Evolutionary conservation across 306 rosid genomes (phyloP).

Genomic region (Lablab purpureus): DNA sequence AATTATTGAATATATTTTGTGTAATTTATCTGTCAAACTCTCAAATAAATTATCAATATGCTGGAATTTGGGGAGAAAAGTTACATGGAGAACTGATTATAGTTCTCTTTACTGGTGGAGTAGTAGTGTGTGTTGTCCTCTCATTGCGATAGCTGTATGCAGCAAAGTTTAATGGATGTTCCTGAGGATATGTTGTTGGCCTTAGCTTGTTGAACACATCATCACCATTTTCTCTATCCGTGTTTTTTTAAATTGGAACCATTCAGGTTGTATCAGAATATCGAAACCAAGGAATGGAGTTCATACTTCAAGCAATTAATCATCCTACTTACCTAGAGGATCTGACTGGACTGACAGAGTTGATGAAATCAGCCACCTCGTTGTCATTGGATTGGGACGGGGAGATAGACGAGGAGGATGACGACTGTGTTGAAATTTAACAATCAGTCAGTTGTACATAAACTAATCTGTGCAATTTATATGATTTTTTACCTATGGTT

Average conservation of each 20-base stretch:
- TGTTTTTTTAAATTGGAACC: slow-evolving; percentile 35
- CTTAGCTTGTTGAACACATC: slow-evolving; percentile 13
- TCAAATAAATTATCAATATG: neutral
- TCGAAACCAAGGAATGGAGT: slow-evolving; percentile 72
- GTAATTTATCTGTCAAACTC: neutral
- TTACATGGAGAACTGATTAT: neutral
- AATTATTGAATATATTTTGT: neutral
- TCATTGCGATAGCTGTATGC: neutral
- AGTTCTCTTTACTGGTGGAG: neutral
- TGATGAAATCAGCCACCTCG: slow-evolving; percentile 84
- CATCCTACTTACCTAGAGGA: slow-evolving; percentile 95
- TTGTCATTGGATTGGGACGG: slow-evolving; percentile 79
- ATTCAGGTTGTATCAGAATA: slow-evolving; percentile 87
- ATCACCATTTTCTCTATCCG: slow-evolving; percentile 27
- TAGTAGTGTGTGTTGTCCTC: neutral
- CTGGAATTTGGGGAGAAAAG: neutral
- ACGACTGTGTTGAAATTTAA: slow-evolving; percentile 75
- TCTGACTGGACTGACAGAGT: slow-evolving; percentile 90
- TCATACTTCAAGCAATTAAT: slow-evolving; percentile 85
- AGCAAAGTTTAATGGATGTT: neutral
- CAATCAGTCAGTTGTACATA: slow-evolving; percentile 42
- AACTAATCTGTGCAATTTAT: slow-evolving; percentile 36
- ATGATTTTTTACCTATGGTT: neutral
- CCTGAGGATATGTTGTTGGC: neutral
- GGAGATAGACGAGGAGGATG: slow-evolving; percentile 63